These are phyloP conservation scores for Pythium pyrilobum DNA, from an alignment of 352 stramenopile genomes.

Conservation along the genomic window DNA sequence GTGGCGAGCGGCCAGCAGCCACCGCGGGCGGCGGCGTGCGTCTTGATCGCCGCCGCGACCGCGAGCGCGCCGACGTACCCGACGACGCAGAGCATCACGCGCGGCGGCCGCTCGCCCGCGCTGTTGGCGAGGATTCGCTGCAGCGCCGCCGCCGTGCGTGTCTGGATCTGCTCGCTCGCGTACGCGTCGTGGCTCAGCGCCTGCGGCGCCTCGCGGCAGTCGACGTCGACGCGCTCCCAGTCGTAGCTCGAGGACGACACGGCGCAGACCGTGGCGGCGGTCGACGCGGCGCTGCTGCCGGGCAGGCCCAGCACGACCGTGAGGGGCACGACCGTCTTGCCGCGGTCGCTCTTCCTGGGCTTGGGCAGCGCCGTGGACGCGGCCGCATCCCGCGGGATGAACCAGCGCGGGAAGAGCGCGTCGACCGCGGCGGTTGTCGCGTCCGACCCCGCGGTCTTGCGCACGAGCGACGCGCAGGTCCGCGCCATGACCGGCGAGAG, in stretches of 20 bases:
- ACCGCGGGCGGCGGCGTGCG: too few species aligned
- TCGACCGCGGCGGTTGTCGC: conserved; percentile 4
- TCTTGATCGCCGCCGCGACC: conserved; percentile 37
- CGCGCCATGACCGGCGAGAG: conserved; percentile 7
- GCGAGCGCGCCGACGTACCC: conserved; percentile 59
- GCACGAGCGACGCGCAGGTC: conserved; percentile 24
- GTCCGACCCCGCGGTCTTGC: neutral
- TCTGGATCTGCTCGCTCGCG: conserved; percentile 17
- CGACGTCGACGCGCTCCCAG: conserved; percentile 32
- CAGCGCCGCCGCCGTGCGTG: conserved; percentile 15
- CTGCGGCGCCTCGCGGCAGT: conserved; percentile 16
- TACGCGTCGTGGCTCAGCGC: conserved; percentile 16
- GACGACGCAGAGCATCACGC: conserved; percentile 44
- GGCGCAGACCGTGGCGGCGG: conserved; percentile 38
- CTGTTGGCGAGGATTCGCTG: conserved; percentile 1
- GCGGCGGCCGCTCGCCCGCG: conserved; percentile 27
- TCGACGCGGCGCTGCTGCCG: conserved; percentile 37
- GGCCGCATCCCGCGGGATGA: conserved; percentile 51
- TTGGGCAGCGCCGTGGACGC: conserved; percentile 33
- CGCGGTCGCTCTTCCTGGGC: conserved; percentile 21
- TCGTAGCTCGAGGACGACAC: conserved; percentile 38
- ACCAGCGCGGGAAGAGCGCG: conserved; percentile 44
- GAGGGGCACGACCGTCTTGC: conserved; percentile 39
- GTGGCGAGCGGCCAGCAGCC: conserved; percentile 13
- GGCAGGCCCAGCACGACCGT: conserved; percentile 60